Evolutionary conservation across 1,284 basidiomycete species (phyloP), one percentile per base, ranked within the genome.

Genomic region (Pholiota adiposa): DNA sequence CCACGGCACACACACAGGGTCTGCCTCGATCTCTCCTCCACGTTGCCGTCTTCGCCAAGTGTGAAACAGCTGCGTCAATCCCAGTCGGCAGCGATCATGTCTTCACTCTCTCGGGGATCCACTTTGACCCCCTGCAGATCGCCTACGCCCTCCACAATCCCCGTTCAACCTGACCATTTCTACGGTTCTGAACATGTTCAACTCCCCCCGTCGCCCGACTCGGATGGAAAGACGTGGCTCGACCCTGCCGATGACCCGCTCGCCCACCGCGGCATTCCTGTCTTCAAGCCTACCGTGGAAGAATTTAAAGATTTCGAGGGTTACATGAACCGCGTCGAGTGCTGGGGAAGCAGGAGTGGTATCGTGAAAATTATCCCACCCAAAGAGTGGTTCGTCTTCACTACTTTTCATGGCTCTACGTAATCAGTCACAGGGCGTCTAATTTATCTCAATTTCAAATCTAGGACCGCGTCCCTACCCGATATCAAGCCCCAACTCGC

Each of bases 361-460:
- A 96, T 98, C 61, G 89, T 96, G 63, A 98, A 98, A 77, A 86
- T 98, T 65, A 90, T 98, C 63, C 96, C 96, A 41, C 96, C 96
- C 1, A 85, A 88, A 69, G 92, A 96, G 81, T 97, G 96, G 96
- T 92, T 62, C 71, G 88, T 63, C 50, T 19, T 50, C 19, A 33
- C 14, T n/a, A n/a, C n/a, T n/a, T 34, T 23, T 55, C 40, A 14
- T 43, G 19, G 38, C 29, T 55, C 33, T 48, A 46, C 33, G 31
- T 40, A 33, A 21, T 53, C 34, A 21, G 3, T 49, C 11, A 31
- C 51, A 52, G 41, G 48, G 51, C 54, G 50, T n/a, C 56, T 54
- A 59, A 62, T 62, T 56, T 58, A 44, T 56, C 48, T 36, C 23
- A 52, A 41, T 46, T 46, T 46, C 44, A 29, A 46, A 46, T 46